Base-by-base conservation (phyloP, 208 protist species). In the Leishmania turanica region DNA sequence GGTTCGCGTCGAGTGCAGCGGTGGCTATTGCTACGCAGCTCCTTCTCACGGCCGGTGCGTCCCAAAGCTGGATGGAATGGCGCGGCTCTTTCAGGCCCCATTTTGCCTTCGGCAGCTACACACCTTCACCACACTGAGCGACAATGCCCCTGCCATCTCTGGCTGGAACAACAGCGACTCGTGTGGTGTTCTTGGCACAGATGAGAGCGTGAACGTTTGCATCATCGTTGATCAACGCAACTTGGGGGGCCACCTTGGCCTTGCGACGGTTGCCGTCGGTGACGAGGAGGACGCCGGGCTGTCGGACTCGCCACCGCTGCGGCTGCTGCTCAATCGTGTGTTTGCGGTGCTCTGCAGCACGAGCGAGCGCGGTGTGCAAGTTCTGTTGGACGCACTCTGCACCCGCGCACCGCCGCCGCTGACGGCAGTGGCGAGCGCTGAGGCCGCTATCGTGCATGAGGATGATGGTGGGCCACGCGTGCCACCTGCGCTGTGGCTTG, bases 21-120 rank as follows among this genome's bases (percentile, higher is more conserved):
- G 78, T 51, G 92, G 92, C 31, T 47, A 79, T 34, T 87, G 91
- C 37, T 89, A 94, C 78, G 74, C 78, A 31, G 90, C 92, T 6
- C 93, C 93, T 6, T 95, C 91, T 0, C 91, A 90, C 58, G 82
- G 77, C n/a, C 78, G 84, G 24, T 80, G 84, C 24, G 87, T 88
- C 3, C 73, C 78, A 27, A 58, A 69, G 2, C 68, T 96, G 6
- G 84, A 91, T 53, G 93, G 91, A 1, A 83, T 93, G 54, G 84
- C 89, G 42, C 78, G 84, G 42, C 85, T 96, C 68, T 92, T 91
- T 77, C 72, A 73, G 53, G 58, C 19, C 21, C 82, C 68, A 76
- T 85, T 81, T 19, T 21, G 34, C 19, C 21, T 88, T 4, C 80
- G 81, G 9, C n/a, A 75, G 49, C 77, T 93, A 7, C 83, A 88